phyloP scores from a whole-genome alignment of 2,329 filamentous ascomycete species.

The Alternaria arborescens region DNA sequence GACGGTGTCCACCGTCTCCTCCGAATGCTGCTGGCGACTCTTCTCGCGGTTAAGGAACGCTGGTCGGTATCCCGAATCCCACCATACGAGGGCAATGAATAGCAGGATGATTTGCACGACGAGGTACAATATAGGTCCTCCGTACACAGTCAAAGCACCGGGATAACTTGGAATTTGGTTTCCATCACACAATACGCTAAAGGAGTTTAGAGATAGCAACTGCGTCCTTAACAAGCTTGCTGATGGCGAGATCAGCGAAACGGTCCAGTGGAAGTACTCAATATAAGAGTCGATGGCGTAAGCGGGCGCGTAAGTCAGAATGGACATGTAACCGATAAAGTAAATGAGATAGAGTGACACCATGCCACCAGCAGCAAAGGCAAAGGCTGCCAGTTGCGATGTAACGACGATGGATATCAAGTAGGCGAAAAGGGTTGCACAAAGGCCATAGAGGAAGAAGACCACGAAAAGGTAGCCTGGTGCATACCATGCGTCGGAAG shows the following conservation, averaged over 20 bases:
- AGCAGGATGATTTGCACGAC: conserved; percentile 75
- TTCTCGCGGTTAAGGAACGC: conserved; percentile 57
- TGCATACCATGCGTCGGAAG: conserved; percentile 75
- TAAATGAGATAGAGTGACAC: conserved; percentile 62
- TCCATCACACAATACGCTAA: conserved; percentile 77
- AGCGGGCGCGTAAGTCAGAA: conserved; percentile 77
- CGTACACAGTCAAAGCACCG: conserved; percentile 76
- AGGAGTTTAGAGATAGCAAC: conserved; percentile 82
- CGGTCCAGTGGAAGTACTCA: conserved; percentile 75
- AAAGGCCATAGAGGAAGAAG: conserved; percentile 81
- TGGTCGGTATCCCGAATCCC: conserved; percentile 74
- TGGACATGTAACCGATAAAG: conserved; percentile 60
- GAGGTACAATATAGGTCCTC: conserved; percentile 85
- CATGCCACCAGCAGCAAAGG: conserved; percentile 80
- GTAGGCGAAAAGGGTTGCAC: conserved; percentile 79
- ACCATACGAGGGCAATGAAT: conserved; percentile 78
- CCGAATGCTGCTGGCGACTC: conserved; percentile 49
- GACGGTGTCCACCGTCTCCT: conserved; percentile 56
- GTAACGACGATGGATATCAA: conserved; percentile 80
- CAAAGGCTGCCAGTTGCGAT: conserved; percentile 84
- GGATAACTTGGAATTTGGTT: conserved; percentile 72
- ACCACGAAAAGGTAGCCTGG: conserved; percentile 83
- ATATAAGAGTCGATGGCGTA: conserved; percentile 73
- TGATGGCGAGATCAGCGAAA: conserved; percentile 78
- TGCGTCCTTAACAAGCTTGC: conserved; percentile 77